phyloP scores from a whole-genome alignment of 257 asterid species.

The Solanum chmielewskii region DNA sequence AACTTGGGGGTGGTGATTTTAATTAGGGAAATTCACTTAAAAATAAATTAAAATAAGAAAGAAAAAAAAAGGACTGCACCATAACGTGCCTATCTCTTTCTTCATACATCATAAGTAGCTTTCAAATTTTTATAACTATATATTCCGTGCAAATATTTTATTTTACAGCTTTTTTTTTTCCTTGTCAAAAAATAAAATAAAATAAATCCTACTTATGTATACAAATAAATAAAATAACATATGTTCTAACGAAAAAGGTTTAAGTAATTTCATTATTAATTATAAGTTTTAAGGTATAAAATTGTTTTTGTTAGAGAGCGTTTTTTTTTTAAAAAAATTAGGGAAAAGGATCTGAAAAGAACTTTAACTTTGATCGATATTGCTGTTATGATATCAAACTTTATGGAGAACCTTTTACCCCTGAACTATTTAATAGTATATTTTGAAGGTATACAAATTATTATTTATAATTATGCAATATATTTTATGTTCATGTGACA shows the following conservation, averaged over 20 bases:
- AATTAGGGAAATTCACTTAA: neutral
- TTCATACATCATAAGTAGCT: slow-evolving; percentile 25
- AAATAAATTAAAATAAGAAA: neutral
- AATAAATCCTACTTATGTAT: neutral
- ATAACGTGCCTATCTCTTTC: slow-evolving; percentile 36
- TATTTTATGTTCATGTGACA: too few species aligned
- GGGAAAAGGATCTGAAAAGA: too few species aligned
- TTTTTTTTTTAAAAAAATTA: too few species aligned
- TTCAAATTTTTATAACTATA: slow-evolving; percentile 26
- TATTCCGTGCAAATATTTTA: slow-evolving; percentile 15
- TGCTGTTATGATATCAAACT: too few species aligned
- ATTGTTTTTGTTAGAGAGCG: too few species aligned
- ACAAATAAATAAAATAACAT: neutral
- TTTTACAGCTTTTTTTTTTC: neutral
- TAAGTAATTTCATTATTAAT: neutral
- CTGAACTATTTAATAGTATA: too few species aligned
- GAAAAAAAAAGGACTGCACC: neutral
- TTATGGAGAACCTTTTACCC: too few species aligned
- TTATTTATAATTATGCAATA: too few species aligned
- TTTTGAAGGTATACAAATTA: too few species aligned
- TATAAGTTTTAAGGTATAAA: accelerated
- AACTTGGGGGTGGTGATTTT: neutral
- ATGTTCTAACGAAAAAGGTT: neutral
- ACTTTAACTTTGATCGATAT: too few species aligned
- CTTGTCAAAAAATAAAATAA: neutral